Base-by-base conservation (phyloP, 177 flowering plant species). In the Vitis hybrid region DNA sequence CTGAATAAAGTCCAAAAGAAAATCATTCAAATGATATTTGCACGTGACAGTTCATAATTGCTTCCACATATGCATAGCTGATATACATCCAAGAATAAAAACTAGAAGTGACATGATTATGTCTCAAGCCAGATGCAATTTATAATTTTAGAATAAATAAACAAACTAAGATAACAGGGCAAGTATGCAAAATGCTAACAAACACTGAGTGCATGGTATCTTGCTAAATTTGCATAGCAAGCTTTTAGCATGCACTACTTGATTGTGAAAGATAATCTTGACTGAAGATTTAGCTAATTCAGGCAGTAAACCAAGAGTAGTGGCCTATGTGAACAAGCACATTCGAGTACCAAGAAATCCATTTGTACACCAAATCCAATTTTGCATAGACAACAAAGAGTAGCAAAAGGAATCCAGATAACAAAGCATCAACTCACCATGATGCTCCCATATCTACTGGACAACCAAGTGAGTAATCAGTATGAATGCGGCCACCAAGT, bases 391-490 rank as follows among this genome's bases (percentile, higher is more conserved):
- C 11, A 5, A 74, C 15, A 18, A 7, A n/a, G 8, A 60, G 10
- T 57, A 1, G 14, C 1, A 65, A 19, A 70, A 47, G 19, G 11
- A 44, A 31, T 1, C 9, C 17, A 65, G 9, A 59, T 15, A 50
- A 62, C 24, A 47, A 62, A 15, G 14, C 3, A 50, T 67, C 38
- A 76, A 78, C 84, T 79, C 79, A 58, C 98, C 98, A 95, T 77
- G 97, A 92, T 44, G 98, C 98, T 20, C 98, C 98, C 97, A 95
- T 86, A 67, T 95, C 98, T 11, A 95, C 88, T 2, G 98, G 97
- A 75, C 84, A 91, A 50, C 97, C 98, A 81, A 95, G 88, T 71
- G 97, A 88, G 79, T 91, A 90, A 79, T 95, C 97, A 19, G 98
- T 92, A 75, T 88, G 90, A 61, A 95, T 87, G 10, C 98, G 91